Evolutionary conservation across 2,329 filamentous ascomycete genomes (phyloP), one percentile per base, ranked within the genome.

Genomic region (Colletotrichum agaves): DNA sequence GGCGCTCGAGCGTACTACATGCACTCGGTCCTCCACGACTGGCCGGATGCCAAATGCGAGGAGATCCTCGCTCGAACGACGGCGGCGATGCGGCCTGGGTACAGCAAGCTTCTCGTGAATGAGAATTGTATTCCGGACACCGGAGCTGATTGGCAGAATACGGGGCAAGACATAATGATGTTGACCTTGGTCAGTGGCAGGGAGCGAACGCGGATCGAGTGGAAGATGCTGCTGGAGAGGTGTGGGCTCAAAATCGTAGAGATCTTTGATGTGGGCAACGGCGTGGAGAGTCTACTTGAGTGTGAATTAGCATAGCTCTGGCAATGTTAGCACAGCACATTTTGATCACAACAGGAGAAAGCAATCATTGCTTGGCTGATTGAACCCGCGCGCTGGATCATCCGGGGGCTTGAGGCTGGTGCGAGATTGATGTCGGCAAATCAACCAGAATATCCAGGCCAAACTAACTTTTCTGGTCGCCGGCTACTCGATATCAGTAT

Each of bases 91-190:
- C 76, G 64, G 49, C 75, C 74, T 0, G 76, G 76, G 0, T 78
- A 79, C 62, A 76, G 73, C 63, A 74, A 70, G 65, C 46, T 80
- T 15, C 69, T 80, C 3, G 74, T 80, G 21, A 74, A 75, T 47
- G 77, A 80, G 41, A 70, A 73, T 10, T 73, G 78, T 5, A 75
- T 78, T 13, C 78, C 77, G 0, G 69, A 71, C 8, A 74, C 68
- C 1, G 72, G 73, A 15, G 78, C 79, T 0, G 64, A 75, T 21
- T 81, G 77, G 76, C 74, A 81, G 68, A 72, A 75, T 0, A 79
- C 81, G 0, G 73, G 71, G 0, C 69, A 80, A 2, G 81, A 83
- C 37, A 70, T 83, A 2, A 72, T 79, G 49, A 80, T 83, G 78
- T 63, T 79, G 70, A 72, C 72, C 0, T 57, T 75, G 11, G 71